Conservation (phyloP, 805 yeast genomes). For the Torulaspora gathmanii region DNA sequence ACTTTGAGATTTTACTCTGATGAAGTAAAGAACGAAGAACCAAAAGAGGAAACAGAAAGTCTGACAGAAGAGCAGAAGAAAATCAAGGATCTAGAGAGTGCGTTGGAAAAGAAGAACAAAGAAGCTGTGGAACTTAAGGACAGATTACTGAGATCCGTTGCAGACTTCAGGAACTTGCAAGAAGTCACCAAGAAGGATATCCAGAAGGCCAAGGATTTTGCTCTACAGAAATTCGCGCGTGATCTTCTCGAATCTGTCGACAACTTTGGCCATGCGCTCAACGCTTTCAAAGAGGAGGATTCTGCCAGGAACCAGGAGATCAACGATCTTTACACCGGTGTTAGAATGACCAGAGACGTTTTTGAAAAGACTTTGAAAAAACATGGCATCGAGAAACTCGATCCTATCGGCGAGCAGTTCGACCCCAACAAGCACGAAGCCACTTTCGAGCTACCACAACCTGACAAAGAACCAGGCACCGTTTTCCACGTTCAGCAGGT, state of each 20-base stretch:
- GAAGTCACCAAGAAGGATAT: conserved; percentile 83
- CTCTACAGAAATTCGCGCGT: conserved; percentile 85
- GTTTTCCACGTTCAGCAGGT: conserved; percentile 89
- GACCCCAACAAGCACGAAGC: conserved; percentile 95
- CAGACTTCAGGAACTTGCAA: conserved; percentile 90
- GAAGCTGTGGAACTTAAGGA: conserved; percentile 81
- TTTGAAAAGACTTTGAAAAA: conserved; percentile 76
- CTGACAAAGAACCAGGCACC: conserved; percentile 87
- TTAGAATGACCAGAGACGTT: conserved; percentile 80
- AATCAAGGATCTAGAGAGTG: conserved; percentile 43
- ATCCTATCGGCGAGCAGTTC: conserved; percentile 78
- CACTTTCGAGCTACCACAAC: conserved; percentile 78
- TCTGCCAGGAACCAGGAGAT: conserved; percentile 57
- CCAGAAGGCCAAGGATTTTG: conserved; percentile 83
- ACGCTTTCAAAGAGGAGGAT: conserved; percentile 62
- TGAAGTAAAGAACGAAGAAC: conserved; percentile 12
- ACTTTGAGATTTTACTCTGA: conserved; percentile 28
- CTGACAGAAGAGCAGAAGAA: conserved; percentile 26
- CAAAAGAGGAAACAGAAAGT: conserved; percentile 7
- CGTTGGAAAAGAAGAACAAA: conserved; percentile 57
- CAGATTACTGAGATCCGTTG: conserved; percentile 73
- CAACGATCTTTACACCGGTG: conserved; percentile 77
- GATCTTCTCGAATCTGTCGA: conserved; percentile 87
- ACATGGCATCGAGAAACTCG: conserved; percentile 76
- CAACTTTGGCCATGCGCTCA: conserved; percentile 81